These are phyloP conservation scores for Diplodia seriata DNA, from an alignment of 2,329 filamentous ascomycete genomes.

Conservation along the genomic window DNA sequence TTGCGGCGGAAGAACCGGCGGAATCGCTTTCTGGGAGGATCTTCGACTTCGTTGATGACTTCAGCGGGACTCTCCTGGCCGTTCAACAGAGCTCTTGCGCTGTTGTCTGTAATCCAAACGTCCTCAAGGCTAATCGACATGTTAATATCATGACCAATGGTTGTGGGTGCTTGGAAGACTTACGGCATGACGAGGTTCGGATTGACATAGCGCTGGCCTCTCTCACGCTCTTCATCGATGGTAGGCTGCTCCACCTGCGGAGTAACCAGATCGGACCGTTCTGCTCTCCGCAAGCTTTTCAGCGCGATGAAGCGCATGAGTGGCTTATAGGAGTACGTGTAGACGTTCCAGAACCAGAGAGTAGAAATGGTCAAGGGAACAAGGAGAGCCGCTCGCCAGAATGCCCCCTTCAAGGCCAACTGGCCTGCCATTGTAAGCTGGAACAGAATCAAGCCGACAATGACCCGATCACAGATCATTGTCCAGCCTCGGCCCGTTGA, in stretches of 20 bases:
- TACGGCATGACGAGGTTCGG: conserved; percentile 74
- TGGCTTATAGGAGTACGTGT: conserved; percentile 80
- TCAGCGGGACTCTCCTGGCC: conserved; percentile 2
- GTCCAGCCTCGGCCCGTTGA: conserved; percentile 93
- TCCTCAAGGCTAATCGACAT: conserved; percentile 63
- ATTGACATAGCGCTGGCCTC: conserved; percentile 74
- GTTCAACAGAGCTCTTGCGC: conserved; percentile 16
- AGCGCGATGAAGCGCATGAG: conserved; percentile 92
- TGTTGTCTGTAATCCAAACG: conserved; percentile 65
- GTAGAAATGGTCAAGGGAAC: conserved; percentile 79
- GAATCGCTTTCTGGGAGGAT: neutral
- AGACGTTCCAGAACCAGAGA: conserved; percentile 88
- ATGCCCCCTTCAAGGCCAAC: conserved; percentile 75
- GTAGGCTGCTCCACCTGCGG: conserved; percentile 56
- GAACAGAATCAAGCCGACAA: conserved; percentile 86
- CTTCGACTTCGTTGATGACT: neutral
- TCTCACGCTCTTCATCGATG: conserved; percentile 74
- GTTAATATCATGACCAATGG: conserved; percentile 10
- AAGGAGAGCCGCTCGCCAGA: conserved; percentile 74
- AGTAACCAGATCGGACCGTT: conserved; percentile 55
- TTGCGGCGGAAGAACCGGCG: conserved; percentile 24
- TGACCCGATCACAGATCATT: conserved; percentile 92
- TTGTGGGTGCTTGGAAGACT: conserved; percentile 45
- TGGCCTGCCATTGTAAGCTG: conserved; percentile 90
- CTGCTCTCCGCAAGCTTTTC: conserved; percentile 75